A percentile compares a stretch with the other conserved stretches of the same genome.
Conservation (phyloP, 1,284 basidiomycete genomes). For the Wallemia hederae region DNA sequence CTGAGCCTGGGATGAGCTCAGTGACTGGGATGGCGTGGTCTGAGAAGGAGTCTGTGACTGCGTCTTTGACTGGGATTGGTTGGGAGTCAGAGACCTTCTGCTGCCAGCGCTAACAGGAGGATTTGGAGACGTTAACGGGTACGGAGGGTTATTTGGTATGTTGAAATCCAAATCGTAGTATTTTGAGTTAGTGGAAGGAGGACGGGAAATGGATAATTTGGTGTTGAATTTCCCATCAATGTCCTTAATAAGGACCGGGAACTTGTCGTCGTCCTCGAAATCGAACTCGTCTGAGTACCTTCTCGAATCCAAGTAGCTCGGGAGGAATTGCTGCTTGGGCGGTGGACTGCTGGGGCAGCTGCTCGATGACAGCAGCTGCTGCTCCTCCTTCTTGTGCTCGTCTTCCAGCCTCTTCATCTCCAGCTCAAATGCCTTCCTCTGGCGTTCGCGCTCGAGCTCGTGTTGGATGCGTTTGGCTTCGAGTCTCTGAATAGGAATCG, state of each 20-base stretch:
- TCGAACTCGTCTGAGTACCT: constrained; percentile 5
- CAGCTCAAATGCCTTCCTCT: constrained; percentile 69
- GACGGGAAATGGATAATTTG: constrained; percentile 1
- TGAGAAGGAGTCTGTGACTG: constrained; percentile 26
- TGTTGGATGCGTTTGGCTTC: constrained; percentile 72
- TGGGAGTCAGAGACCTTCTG: constrained; percentile 60
- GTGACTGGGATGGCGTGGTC: constrained; percentile 2
- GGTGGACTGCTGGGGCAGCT: not conserved
- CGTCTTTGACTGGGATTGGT: constrained; percentile 45
- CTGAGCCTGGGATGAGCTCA: constrained; percentile 3
- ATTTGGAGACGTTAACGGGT: constrained; percentile 3
- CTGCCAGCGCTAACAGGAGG: constrained; percentile 3
- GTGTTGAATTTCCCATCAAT: constrained; percentile 8
- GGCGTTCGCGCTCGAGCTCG: constrained; percentile 48
- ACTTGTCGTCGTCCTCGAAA: constrained; percentile 39
- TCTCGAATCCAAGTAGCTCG: not conserved
- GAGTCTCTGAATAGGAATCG: constrained; percentile 29
- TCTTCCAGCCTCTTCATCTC: constrained; percentile 75
- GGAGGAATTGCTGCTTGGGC: not conserved
- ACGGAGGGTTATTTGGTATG: not conserved
- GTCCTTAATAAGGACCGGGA: constrained; percentile 33
- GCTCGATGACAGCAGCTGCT: not conserved
- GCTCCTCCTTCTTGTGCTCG: constrained; percentile 42
- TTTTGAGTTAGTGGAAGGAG: constrained; percentile 4
- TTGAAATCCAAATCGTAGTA: constrained; percentile 2